These are phyloP conservation scores for Botryotinia calthae DNA, from an alignment of 2,329 filamentous ascomycete species.

Conservation along the genomic window DNA sequence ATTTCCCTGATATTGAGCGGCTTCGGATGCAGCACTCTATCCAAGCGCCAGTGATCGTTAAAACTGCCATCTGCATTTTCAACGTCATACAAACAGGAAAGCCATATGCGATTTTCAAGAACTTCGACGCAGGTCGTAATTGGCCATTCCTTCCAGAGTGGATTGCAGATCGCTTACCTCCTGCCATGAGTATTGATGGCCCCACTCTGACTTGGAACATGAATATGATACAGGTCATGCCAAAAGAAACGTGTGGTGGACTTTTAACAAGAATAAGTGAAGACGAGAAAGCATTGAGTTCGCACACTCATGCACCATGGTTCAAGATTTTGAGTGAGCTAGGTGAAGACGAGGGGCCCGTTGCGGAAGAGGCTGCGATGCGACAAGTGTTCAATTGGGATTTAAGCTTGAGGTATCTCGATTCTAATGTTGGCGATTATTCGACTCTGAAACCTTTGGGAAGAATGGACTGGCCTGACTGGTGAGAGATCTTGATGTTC, in stretches of 20 bases:
- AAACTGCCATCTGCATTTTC: not conserved
- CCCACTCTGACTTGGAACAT: constrained; percentile 4
- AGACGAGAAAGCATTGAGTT: not conserved
- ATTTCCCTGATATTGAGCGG: not conserved
- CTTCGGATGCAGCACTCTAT: not conserved
- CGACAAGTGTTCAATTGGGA: constrained; percentile 1
- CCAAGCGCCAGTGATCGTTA: not conserved
- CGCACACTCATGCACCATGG: constrained; percentile 1
- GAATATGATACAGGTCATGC: not conserved
- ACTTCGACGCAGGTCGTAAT: not conserved
- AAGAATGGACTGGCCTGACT: constrained; percentile 6
- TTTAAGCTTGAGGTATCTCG: not conserved
- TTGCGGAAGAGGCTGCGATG: not conserved
- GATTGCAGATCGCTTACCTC: not conserved
- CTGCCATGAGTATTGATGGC: not conserved
- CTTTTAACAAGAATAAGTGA: not conserved
- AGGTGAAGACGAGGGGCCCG: not conserved
- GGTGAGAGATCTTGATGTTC: not conserved
- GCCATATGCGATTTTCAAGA: not conserved
- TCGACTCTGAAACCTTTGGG: not conserved
- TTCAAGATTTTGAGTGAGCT: not conserved
- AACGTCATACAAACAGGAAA: not conserved
- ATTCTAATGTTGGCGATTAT: not conserved
- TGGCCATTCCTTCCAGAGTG: constrained; percentile 12
- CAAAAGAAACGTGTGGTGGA: constrained; percentile 1